phyloP scores from a whole-genome alignment of 345 rosid genomes.

The Firmiana major region DNA sequence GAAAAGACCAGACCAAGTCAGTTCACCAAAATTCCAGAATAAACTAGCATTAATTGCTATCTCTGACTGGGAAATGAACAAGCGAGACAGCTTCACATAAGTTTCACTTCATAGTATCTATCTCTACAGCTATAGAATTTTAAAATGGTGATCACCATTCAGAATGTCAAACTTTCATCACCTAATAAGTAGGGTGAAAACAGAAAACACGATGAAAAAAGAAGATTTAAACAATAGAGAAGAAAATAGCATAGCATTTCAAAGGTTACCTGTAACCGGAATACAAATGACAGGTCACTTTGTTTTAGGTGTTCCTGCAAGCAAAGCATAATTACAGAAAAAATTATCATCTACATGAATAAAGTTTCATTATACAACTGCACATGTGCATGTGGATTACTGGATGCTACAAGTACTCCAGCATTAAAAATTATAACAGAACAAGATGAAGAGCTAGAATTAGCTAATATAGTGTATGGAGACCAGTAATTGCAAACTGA shows the following conservation, averaged over 20 bases:
- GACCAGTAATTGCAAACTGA: not conserved
- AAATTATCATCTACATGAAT: constrained; percentile 13
- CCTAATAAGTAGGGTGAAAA: not conserved
- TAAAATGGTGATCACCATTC: not conserved
- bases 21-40: not conserved
- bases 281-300: constrained; percentile 87
- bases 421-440: not conserved
- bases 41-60: not conserved
- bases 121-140: not conserved
- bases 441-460: not conserved
- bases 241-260: constrained; percentile 1
- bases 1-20: not conserved
- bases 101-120: not conserved
- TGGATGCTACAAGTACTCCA: not conserved
- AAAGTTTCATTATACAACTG: not conserved
- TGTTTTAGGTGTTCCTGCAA: constrained; percentile 88
- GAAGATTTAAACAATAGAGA: not conserved
- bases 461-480: not conserved
- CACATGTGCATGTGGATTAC: not conserved
- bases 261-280: constrained; percentile 75
- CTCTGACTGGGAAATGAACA: not conserved
- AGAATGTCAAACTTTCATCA: not conserved
- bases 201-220: not conserved
- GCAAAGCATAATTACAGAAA: constrained; percentile 17
- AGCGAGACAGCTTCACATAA: not conserved